These are phyloP conservation scores for Boletus reticuloceps DNA, from an alignment of 768 basidiomycete genomes.

Conservation along the genomic window DNA sequence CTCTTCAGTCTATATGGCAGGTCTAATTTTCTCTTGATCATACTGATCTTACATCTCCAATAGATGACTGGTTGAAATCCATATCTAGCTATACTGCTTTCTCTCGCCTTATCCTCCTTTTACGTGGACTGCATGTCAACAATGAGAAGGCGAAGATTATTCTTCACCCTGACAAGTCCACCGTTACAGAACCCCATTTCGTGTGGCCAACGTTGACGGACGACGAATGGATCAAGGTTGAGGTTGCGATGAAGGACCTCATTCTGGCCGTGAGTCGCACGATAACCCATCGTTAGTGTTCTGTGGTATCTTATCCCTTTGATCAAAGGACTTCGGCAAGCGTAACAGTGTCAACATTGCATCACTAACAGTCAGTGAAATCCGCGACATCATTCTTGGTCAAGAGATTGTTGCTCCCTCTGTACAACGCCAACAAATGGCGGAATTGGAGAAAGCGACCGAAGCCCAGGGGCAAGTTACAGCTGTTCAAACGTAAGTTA, in stretches of 20 bases:
- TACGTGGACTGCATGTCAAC: slow-evolving; percentile 97
- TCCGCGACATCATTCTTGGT: slow-evolving; percentile 96
- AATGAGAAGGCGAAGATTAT: slow-evolving; percentile 99
- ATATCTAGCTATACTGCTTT: slow-evolving; percentile 99
- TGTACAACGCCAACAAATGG: slow-evolving; percentile 98
- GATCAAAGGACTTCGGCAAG: slow-evolving; percentile 87
- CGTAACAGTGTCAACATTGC: slow-evolving; percentile 99
- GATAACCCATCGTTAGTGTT: not conserved
- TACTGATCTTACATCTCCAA: slow-evolving; percentile 5
- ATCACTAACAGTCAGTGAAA: slow-evolving; percentile 93
- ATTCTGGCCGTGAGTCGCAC: slow-evolving; percentile 68
- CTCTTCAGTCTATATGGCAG: slow-evolving; percentile 92
- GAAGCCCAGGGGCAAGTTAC: slow-evolving; percentile 96
- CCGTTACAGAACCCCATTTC: slow-evolving; percentile 95
- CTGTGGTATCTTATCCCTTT: slow-evolving; percentile 12
- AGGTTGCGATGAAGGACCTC: slow-evolving; percentile 97
- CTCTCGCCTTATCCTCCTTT: slow-evolving; percentile 93
- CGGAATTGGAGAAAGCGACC: slow-evolving; percentile 93
- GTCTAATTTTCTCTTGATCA: slow-evolving; percentile 9
- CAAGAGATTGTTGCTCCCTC: slow-evolving; percentile 98
- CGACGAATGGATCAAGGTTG: slow-evolving; percentile 99
- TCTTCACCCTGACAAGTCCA: slow-evolving; percentile 94
- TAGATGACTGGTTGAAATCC: slow-evolving; percentile 98
- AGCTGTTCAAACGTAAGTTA: slow-evolving; percentile 79
- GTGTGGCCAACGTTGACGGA: slow-evolving; percentile 94